phyloP scores from a whole-genome alignment of 2,329 filamentous ascomycete genomes.

The Rugonectria rugulosa region DNA sequence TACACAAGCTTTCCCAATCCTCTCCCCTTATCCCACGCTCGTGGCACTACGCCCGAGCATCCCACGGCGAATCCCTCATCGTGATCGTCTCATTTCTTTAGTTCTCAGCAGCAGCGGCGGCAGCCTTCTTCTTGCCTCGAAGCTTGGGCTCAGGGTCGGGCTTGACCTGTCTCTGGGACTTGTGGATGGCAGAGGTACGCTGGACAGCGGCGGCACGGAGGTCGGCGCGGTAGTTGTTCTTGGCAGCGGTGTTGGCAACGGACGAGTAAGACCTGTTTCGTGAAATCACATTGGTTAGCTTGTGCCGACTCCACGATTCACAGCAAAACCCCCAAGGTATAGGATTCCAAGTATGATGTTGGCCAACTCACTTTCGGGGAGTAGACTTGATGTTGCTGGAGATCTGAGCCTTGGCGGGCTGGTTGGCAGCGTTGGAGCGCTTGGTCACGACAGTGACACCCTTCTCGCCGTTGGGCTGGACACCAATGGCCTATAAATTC shows the following conservation, averaged over 20 bases:
- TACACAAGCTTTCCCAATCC: conserved; percentile 31
- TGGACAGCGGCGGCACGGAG: conserved; percentile 80
- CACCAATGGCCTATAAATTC: conserved; percentile 75
- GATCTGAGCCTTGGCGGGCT: conserved; percentile 73
- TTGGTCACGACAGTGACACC: conserved; percentile 85
- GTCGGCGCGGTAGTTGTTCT: conserved; percentile 84
- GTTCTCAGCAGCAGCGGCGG: conserved; percentile 52
- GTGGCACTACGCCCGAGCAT: conserved; percentile 19
- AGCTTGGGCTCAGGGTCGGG: conserved; percentile 75
- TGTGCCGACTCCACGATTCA: background rate
- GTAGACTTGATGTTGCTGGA: conserved; percentile 77
- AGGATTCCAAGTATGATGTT: background rate
- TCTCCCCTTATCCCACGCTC: conserved; percentile 22
- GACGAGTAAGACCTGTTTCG: conserved; percentile 80
- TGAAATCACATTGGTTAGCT: conserved; percentile 29
- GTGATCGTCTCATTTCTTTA: conserved; percentile 35
- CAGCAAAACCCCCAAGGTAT: no score
- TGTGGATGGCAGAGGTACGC: conserved; percentile 85
- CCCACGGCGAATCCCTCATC: conserved; percentile 23
- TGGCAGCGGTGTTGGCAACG: conserved; percentile 83
- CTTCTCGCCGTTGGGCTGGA: conserved; percentile 73
- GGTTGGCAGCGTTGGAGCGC: conserved; percentile 75
- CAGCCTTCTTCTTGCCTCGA: conserved; percentile 78
- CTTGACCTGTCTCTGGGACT: conserved; percentile 82
- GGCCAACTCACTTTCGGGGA: conserved; percentile 67